Evolutionary conservation across 495 filamentous ascomycete genomes (phyloP).

Genomic region (Delitschia confertaspora): DNA sequence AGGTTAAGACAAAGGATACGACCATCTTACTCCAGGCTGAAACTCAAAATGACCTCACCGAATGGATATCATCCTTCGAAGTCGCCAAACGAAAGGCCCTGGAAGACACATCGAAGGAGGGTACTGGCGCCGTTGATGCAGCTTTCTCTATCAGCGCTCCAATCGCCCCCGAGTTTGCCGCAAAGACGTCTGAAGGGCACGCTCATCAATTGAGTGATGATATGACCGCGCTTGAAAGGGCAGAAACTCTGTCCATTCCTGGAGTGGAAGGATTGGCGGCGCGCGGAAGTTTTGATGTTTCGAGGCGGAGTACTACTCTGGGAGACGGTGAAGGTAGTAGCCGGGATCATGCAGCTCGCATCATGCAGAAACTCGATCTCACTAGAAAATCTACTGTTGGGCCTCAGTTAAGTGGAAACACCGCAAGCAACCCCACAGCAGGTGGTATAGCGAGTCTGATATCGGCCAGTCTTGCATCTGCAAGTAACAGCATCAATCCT

Average conservation of each 20-base stretch:
- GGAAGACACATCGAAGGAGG: conserved; percentile 61
- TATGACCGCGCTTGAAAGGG: conserved; percentile 45
- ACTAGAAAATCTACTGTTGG: conserved; percentile 65
- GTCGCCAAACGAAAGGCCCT: conserved; percentile 85
- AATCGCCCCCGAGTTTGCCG: conserved; percentile 78
- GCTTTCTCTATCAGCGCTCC: conserved; percentile 90
- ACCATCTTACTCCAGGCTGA: conserved; percentile 86
- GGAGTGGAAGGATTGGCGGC: conserved; percentile 49
- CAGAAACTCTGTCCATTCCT: conserved; percentile 57
- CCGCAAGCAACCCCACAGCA: conserved; percentile 34
- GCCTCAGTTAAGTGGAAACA: conserved; percentile 24
- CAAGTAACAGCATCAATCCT: conserved; percentile 69
- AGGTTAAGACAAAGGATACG: conserved; percentile 95
- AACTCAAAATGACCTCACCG: conserved; percentile 76
- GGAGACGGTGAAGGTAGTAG: conserved; percentile 47
- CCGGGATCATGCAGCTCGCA: conserved; percentile 71
- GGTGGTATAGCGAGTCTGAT: conserved; percentile 83
- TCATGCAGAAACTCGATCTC: conserved; percentile 87
- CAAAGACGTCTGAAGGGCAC: conserved; percentile 61
- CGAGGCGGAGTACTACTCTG: conserved; percentile 40
- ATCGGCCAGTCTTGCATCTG: conserved; percentile 79
- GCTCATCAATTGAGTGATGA: conserved; percentile 52
- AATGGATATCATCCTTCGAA: conserved; percentile 90
- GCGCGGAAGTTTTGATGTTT: conserved; percentile 66
- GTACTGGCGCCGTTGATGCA: conserved; percentile 57